Evolutionary conservation across 2,329 filamentous ascomycete genomes (phyloP).

Genomic region (Scytalidium lignicola): DNA sequence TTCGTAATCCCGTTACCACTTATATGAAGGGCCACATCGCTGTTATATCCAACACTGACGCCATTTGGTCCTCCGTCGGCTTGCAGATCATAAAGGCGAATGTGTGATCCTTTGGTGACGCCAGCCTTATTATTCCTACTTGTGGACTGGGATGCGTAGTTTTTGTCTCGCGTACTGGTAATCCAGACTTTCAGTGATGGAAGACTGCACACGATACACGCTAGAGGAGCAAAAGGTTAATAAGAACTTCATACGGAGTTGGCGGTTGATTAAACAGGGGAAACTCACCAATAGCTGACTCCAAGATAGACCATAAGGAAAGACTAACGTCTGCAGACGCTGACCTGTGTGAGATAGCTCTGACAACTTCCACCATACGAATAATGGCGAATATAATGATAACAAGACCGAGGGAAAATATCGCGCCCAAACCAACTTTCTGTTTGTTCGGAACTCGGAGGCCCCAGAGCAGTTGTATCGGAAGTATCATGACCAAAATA

Average conservation of each 20-base stretch:
- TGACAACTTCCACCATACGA: neutral
- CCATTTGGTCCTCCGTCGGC: neutral
- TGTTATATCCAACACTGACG: neutral
- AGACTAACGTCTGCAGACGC: neutral
- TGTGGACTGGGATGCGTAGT: neutral
- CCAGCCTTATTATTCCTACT: neutral
- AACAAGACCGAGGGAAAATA: neutral
- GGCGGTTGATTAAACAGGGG: neutral
- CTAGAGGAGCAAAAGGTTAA: neutral
- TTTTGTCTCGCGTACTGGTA: neutral
- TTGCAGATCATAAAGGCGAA: neutral
- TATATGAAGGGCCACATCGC: neutral
- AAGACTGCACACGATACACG: neutral
- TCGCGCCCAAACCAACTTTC: conserved; percentile 1
- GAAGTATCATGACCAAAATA: conserved; percentile 1
- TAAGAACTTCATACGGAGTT: neutral
- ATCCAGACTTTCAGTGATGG: neutral
- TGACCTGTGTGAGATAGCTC: neutral
- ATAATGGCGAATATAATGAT: neutral
- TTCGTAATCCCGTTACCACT: neutral
- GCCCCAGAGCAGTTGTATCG: neutral
- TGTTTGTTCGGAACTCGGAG: neutral
- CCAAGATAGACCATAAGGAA: neutral
- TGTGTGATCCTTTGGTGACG: neutral
- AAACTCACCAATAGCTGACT: neutral